Conservation (phyloP, 805 yeast species). For the Pichia rugopelliculosa region DNA sequence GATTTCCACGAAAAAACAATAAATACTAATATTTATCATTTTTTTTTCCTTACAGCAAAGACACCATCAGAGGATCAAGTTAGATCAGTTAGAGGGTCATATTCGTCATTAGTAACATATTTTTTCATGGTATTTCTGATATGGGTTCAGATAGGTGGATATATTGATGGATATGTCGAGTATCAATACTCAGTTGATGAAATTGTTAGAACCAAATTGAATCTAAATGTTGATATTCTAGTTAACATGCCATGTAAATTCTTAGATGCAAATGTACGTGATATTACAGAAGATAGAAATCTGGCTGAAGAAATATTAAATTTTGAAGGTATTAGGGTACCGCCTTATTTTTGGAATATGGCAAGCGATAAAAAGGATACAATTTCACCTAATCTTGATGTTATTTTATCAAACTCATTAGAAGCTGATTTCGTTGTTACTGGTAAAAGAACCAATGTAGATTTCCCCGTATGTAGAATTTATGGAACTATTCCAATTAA, state of each 20-base stretch:
- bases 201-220: slow-evolving; percentile 46
- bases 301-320: slow-evolving; percentile 71
- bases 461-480: slow-evolving; percentile 77
- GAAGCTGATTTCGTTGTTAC: slow-evolving; percentile 51
- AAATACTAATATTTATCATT: slow-evolving; percentile 1
- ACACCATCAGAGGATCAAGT: slow-evolving; percentile 64
- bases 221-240: slow-evolving; percentile 70
- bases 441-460: slow-evolving; percentile 39
- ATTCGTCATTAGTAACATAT: slow-evolving; percentile 59
- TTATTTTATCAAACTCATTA: slow-evolving; percentile 55
- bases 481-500: slow-evolving; percentile 80
- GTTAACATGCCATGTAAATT: slow-evolving; percentile 80
- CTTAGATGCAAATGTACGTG: slow-evolving; percentile 69
- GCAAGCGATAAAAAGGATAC: slow-evolving; percentile 33
- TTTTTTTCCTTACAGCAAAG: slow-evolving; percentile 39
- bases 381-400: slow-evolving; percentile 56
- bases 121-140: slow-evolving; percentile 56
- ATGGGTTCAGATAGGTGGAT: slow-evolving; percentile 83
- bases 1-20: not conserved
- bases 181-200: slow-evolving; percentile 73
- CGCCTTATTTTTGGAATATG: slow-evolving; percentile 36
- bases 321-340: slow-evolving; percentile 57
- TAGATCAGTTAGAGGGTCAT: slow-evolving; percentile 70
- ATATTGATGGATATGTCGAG: slow-evolving; percentile 72
- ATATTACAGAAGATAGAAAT: slow-evolving; percentile 67